Evolutionary conservation across 768 basidiomycete genomes (phyloP).

Genomic region (Suillus decipiens): DNA sequence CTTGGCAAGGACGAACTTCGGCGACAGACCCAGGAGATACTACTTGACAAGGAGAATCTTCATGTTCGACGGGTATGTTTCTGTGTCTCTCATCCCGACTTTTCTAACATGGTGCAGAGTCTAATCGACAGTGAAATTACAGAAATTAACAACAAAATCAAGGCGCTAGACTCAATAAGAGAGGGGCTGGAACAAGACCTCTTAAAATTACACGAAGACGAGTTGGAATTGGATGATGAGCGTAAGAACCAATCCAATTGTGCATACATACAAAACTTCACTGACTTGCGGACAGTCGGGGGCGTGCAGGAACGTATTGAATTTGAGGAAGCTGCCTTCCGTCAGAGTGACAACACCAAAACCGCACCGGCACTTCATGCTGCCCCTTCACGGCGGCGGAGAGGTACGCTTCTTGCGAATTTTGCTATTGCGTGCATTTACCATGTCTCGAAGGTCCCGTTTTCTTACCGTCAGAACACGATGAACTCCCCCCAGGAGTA

Average conservation of each 20-base stretch:
- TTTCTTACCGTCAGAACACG: conserved; percentile 96
- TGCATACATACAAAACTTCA: background rate
- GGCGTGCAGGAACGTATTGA: conserved; percentile 85
- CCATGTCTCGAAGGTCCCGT: conserved; percentile 65
- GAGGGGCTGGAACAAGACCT: conserved; percentile 80
- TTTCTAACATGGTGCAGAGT: conserved; percentile 48
- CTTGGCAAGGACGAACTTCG: conserved; percentile 84
- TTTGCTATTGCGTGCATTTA: conserved; percentile 12
- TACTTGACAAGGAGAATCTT: conserved; percentile 89
- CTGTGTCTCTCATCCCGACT: conserved; percentile 4
- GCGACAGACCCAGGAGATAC: conserved; percentile 83
- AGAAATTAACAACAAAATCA: conserved; percentile 90
- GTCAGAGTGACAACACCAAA: conserved; percentile 25
- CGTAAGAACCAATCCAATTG: conserved; percentile 49
- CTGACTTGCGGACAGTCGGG: conserved; percentile 56
- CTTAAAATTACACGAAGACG: conserved; percentile 89
- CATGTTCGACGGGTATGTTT: conserved; percentile 74
- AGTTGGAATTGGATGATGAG: conserved; percentile 96
- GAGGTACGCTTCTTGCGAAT: conserved; percentile 20
- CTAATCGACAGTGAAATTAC: conserved; percentile 84
- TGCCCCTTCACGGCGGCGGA: conserved; percentile 35
- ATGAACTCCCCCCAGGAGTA: conserved; percentile 89
- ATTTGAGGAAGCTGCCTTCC: conserved; percentile 55
- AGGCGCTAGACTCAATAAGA: conserved; percentile 78
- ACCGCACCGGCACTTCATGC: conserved; percentile 16